Conservation (phyloP, 176 grass and related monocot genomes). For the Carex myosuroides region DNA sequence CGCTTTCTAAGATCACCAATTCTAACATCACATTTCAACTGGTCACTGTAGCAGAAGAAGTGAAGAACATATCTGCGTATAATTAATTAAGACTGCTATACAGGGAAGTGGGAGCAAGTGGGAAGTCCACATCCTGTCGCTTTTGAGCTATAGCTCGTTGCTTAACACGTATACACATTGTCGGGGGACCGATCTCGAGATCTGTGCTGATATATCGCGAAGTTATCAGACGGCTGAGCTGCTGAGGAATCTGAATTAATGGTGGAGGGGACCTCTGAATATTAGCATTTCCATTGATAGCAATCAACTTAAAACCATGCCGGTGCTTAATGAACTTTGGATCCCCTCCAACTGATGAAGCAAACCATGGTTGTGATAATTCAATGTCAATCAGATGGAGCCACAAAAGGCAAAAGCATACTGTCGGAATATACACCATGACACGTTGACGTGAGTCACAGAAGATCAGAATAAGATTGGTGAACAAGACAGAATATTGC, state of each 20-base stretch:
- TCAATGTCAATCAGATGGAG: not conserved
- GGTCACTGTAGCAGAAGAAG: not conserved
- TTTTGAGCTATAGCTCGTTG: not conserved
- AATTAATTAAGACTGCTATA: not conserved
- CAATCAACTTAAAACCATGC: not conserved
- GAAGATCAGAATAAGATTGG: too few relatives aligned
- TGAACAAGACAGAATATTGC: too few relatives aligned
- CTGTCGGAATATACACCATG: too few relatives aligned
- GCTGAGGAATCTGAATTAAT: not conserved
- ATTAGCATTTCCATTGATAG: not conserved
- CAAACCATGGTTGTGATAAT: not conserved
- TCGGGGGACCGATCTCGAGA: not conserved
- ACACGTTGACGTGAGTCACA: too few relatives aligned
- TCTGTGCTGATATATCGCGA: not conserved
- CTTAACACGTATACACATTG: not conserved
- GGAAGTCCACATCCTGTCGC: not conserved
- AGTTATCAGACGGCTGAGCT: not conserved
- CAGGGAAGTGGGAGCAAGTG: conserved; percentile 6
- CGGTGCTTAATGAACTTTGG: not conserved
- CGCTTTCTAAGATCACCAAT: not conserved
- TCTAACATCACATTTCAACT: not conserved
- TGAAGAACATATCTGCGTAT: not conserved
- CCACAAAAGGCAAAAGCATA: not conserved
- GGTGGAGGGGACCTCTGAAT: conserved; percentile 1
- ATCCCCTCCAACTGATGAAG: not conserved